phyloP scores from a whole-genome alignment of 2,329 filamentous ascomycete genomes.

The Tolypocladium ovalisporum region DNA sequence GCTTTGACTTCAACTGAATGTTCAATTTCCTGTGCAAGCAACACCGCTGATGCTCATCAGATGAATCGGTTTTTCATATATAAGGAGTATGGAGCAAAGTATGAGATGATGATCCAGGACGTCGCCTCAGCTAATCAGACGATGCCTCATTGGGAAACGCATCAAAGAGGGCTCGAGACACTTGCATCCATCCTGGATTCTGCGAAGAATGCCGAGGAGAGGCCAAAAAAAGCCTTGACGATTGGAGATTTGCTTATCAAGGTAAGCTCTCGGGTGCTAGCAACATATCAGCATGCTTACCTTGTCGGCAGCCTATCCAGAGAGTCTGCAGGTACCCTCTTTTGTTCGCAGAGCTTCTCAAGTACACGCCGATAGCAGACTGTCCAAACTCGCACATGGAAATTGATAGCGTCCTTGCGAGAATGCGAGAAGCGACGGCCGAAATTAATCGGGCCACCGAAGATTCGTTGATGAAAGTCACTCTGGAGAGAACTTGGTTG shows the following conservation, averaged over 20 bases:
- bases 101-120: conserved; percentile 75
- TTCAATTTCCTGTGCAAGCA: too few relatives aligned
- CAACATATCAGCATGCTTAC: not conserved
- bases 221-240: conserved; percentile 65
- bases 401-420: conserved; percentile 61
- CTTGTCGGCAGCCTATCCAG: conserved; percentile 63
- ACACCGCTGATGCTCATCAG: conserved; percentile 30
- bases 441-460: conserved; percentile 81
- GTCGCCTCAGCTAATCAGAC: conserved; percentile 57
- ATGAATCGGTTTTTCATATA: conserved; percentile 77
- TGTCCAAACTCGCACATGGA: conserved; percentile 75
- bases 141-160: conserved; percentile 64
- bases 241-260: conserved; percentile 86
- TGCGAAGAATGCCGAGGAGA: conserved; percentile 49
- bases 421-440: conserved; percentile 62
- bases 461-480: conserved; percentile 56
- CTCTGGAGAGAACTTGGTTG: conserved; percentile 72
- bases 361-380: conserved; percentile 72
- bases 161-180: conserved; percentile 77
- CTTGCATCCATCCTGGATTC: conserved; percentile 67
- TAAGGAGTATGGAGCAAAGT: conserved; percentile 84
- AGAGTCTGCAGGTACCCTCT: conserved; percentile 85
- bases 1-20: not conserved
- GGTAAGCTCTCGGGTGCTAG: conserved; percentile 31
- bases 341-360: conserved; percentile 73